Base-by-base conservation (phyloP, 75 land plant species). In the Selaginella tamariscina region DNA sequence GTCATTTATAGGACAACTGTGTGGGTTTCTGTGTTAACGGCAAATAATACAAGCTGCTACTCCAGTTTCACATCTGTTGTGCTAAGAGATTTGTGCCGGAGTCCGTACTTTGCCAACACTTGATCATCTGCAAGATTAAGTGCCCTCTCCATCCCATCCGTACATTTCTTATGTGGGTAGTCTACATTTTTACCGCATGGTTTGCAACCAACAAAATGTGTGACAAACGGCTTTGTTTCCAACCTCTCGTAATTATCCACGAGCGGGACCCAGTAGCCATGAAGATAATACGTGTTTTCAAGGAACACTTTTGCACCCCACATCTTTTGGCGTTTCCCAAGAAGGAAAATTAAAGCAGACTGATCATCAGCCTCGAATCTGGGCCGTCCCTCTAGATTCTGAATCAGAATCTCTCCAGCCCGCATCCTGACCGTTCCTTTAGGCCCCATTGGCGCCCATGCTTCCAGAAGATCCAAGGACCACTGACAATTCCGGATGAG, bases 201-300 rank as follows among this genome's bases (percentile, higher is more conserved):
- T 69, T 93, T 89, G 64, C 98, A 93, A 18, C 98, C 98, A 0
- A 87, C 80, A 79, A 93, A 93, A 54, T 93, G 96, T 27, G 96
- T 90, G 21, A 89, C 71, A 65, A 90, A 86, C 18, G 98, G 86
- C 67, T 81, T 86, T 69, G 73, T 80, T 55, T 83, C 75, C 82
- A 83, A 74, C 72, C 86, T 86, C 62, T 59, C 62, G 26, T 59
- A 59, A 8, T 69, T 54, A 2, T 66, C 78, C 31, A 89, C 81
- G 2, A 86, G 74, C 56, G 77, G 85, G 5, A 79, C 32, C 91
- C 96, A 87, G 62, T 84, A 92, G 29, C 87, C 86, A 55, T 82
- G 73, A 44, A 84, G 74, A 65, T 71, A 79, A 75, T 70, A 92
- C 24, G 74, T 72, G 21, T 62, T 68, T 73, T 83, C 95, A 24